Conservation (phyloP, 2,329 filamentous ascomycete species). For the Hymenoscyphus linearis region DNA sequence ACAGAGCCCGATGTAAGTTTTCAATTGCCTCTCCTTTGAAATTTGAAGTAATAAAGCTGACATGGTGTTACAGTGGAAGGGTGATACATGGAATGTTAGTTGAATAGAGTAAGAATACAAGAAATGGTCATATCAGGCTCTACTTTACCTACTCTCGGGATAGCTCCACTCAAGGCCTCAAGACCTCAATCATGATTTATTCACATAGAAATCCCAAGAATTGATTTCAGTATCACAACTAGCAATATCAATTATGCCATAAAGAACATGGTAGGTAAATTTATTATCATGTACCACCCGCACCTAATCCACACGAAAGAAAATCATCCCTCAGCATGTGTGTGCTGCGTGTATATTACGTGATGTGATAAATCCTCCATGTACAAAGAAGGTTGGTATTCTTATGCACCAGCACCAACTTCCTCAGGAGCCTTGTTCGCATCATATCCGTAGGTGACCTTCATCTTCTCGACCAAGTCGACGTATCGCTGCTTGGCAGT, state of each 20-base stretch:
- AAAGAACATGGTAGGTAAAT: neutral
- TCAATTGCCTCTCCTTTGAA: neutral
- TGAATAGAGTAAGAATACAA: neutral
- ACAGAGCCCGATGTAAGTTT: conserved; percentile 50
- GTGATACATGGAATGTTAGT: conserved; percentile 17
- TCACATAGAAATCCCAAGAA: neutral
- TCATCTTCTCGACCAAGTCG: conserved; percentile 63
- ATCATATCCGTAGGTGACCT: conserved; percentile 64
- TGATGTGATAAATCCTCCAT: neutral
- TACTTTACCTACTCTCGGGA: neutral
- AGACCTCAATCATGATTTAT: neutral
- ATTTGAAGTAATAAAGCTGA: neutral
- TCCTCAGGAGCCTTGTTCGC: conserved; percentile 57
- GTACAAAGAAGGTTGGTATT: neutral
- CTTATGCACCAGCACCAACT: conserved; percentile 34
- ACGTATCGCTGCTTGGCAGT: conserved; percentile 75
- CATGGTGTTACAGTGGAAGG: conserved; percentile 19
- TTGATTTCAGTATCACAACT: neutral
- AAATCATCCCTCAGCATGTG: neutral
- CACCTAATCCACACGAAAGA: neutral
- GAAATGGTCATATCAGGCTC: neutral
- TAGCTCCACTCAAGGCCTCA: too few relatives aligned
- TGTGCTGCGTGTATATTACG: neutral
- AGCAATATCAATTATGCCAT: neutral
- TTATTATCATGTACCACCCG: neutral